These are phyloP conservation scores for Monilinia fructigena DNA, from an alignment of 2,329 filamentous ascomycete species.

Conservation along the genomic window DNA sequence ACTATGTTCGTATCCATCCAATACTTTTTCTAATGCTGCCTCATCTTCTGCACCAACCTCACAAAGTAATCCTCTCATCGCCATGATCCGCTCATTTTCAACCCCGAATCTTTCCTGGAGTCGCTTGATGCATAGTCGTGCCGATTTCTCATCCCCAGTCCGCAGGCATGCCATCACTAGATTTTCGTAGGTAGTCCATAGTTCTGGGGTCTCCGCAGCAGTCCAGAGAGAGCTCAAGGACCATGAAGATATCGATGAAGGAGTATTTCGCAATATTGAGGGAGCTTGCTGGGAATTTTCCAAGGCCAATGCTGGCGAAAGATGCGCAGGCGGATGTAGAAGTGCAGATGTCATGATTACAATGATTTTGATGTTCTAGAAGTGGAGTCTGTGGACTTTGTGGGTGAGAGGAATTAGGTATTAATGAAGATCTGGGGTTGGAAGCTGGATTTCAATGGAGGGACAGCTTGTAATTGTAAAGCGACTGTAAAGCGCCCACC, in stretches of 20 bases:
- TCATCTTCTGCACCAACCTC: constrained; percentile 74
- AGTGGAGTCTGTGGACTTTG: constrained; percentile 3
- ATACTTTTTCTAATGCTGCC: constrained; percentile 63
- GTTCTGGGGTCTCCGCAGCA: constrained; percentile 68
- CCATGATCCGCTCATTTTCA: constrained; percentile 83
- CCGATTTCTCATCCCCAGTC: constrained; percentile 77
- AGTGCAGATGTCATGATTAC: constrained; percentile 52
- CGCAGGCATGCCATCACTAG: constrained; percentile 80
- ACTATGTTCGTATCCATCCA: constrained; percentile 76
- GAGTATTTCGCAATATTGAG: constrained; percentile 52
- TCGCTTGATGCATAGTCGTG: constrained; percentile 70
- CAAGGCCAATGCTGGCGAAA: constrained; percentile 56
- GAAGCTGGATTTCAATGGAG: neutral
- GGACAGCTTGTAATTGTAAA: constrained; percentile 15
- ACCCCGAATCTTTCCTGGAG: constrained; percentile 78
- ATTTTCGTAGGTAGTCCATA: constrained; percentile 86
- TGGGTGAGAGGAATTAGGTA: neutral
- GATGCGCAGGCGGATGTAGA: constrained; percentile 55
- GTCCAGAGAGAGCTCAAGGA: constrained; percentile 54
- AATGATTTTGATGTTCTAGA: neutral
- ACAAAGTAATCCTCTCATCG: constrained; percentile 75
- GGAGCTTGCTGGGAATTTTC: constrained; percentile 62
- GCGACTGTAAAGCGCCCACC: neutral
- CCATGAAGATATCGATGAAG: constrained; percentile 55
- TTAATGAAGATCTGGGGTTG: constrained; percentile 14